These are phyloP conservation scores for Tuber melanosporum DNA, from an alignment of 495 filamentous ascomycete species.

Conservation along the genomic window DNA sequence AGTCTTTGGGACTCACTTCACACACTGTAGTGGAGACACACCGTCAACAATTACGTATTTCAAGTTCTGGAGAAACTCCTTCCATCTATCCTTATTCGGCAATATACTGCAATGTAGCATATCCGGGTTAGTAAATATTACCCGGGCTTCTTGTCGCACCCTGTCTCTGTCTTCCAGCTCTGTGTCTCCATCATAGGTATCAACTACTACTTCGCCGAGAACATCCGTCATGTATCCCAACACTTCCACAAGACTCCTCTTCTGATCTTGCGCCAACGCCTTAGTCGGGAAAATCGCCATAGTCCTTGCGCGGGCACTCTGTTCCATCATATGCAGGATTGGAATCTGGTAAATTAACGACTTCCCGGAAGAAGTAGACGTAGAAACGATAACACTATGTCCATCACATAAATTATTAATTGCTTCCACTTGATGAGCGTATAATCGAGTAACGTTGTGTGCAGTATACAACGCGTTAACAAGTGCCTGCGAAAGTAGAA, in stretches of 20 bases:
- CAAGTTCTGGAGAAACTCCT: conserved; percentile 79
- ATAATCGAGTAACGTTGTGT: conserved; percentile 76
- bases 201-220: conserved; percentile 68
- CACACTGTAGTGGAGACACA: conserved; percentile 24
- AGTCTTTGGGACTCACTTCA: background rate
- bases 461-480: conserved; percentile 94
- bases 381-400: conserved; percentile 83
- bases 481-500: conserved; percentile 77
- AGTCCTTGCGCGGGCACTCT: conserved; percentile 66
- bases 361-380: conserved; percentile 93
- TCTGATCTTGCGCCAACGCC: conserved; percentile 91
- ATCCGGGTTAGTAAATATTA: conserved; percentile 98
- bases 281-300: conserved; percentile 99
- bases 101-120: conserved; percentile 96
- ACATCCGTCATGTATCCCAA: conserved; percentile 65
- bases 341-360: conserved; percentile 94
- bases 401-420: conserved; percentile 84
- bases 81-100: conserved; percentile 84
- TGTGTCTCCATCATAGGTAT: conserved; percentile 96
- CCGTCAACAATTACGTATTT: conserved; percentile 70
- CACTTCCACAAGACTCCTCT: conserved; percentile 77
- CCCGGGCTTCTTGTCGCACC: conserved; percentile 80
- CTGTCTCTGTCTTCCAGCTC: conserved; percentile 66
- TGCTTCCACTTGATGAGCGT: conserved; percentile 88
- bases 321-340: conserved; percentile 80